These are phyloP conservation scores for Globisporangium lucens DNA, from an alignment of 352 stramenopile species.

Conservation along the genomic window DNA sequence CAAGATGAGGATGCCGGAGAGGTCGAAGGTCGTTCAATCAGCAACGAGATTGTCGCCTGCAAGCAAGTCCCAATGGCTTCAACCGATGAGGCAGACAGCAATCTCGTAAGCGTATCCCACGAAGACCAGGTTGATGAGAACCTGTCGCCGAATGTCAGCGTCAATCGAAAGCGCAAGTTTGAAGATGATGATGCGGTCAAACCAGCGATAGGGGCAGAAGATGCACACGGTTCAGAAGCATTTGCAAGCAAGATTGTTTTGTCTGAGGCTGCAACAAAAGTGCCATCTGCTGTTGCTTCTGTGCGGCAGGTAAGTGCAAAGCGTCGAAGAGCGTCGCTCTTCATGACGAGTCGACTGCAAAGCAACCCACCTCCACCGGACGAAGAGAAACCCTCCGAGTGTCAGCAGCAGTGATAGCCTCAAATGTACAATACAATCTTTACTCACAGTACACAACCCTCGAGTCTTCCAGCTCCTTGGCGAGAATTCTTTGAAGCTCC, in stretches of 20 bases:
- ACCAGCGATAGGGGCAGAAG: not conserved
- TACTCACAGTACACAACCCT: not conserved
- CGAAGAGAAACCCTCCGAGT: conserved; percentile 20
- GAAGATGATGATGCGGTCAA: not conserved
- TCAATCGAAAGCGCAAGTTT: conserved; percentile 6
- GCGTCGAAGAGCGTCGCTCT: conserved; percentile 9
- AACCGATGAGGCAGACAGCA: not conserved
- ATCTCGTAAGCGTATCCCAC: not conserved
- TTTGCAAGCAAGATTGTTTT: not conserved
- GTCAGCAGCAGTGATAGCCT: conserved; percentile 16
- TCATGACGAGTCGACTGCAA: not conserved
- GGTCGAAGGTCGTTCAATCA: not conserved
- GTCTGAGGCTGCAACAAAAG: not conserved
- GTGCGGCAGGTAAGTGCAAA: conserved; percentile 1
- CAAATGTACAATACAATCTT: conserved; percentile 4
- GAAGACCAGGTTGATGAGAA: conserved; percentile 7
- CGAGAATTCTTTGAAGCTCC: not conserved
- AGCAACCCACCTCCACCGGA: no score
- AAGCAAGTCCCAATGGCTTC: not conserved
- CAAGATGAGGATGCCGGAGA: not conserved
- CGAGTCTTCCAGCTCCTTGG: not conserved
- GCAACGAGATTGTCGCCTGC: not conserved
- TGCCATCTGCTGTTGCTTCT: not conserved
- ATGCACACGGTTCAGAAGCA: not conserved
- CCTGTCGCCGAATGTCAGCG: conserved; percentile 8